Conservation (phyloP, 2,329 filamentous ascomycete species). For the Sclerotinia trifoliorum region DNA sequence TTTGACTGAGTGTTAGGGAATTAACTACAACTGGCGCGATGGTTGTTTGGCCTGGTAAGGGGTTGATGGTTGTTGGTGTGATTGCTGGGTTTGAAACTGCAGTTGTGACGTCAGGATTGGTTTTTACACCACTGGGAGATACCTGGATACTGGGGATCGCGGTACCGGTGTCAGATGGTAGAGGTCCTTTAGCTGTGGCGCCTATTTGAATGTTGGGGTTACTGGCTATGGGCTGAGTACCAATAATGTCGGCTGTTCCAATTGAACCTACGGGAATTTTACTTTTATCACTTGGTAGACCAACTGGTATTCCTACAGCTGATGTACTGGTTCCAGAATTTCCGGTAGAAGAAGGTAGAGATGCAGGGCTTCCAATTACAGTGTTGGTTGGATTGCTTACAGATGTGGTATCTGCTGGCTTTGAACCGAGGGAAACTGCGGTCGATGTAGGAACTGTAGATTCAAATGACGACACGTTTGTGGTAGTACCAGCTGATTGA, state of each 20-base stretch:
- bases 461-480: background rate
- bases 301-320: constrained; percentile 7
- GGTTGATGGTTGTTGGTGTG: constrained; percentile 15
- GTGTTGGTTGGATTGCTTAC: background rate
- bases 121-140: background rate
- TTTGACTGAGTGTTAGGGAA: constrained; percentile 29
- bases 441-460: background rate
- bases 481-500: background rate
- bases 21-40: constrained; percentile 29
- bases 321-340: background rate
- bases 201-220: background rate
- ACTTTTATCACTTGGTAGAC: constrained; percentile 3
- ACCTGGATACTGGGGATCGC: background rate
- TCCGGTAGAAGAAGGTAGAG: background rate
- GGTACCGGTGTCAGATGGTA: background rate
- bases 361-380: background rate
- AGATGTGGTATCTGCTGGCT: background rate
- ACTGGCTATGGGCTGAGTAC: constrained; percentile 1
- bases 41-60: constrained; percentile 20
- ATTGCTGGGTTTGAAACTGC: background rate
- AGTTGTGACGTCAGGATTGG: background rate
- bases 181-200: background rate
- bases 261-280: background rate
- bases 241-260: background rate
- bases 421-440: background rate